Percentiles rank a stretch among this genome's conserved stretches.
These are phyloP conservation scores for Schrenkiella parvula DNA, from an alignment of 345 rosid genomes.

Conservation along the genomic window DNA sequence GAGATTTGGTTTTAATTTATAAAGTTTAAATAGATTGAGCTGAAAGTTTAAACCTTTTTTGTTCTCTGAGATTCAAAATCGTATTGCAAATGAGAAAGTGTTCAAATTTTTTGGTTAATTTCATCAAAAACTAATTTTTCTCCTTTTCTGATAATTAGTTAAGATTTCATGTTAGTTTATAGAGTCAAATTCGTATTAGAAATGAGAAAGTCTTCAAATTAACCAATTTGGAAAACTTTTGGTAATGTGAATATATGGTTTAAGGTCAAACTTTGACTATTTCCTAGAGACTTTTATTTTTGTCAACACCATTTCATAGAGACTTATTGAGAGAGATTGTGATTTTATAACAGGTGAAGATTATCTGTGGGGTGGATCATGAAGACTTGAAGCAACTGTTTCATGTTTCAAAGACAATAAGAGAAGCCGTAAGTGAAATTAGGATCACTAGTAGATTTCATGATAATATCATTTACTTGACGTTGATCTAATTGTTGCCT, in stretches of 20 bases:
- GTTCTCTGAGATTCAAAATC: neutral
- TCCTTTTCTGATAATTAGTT: neutral
- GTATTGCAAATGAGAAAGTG: neutral
- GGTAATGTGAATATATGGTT: no score
- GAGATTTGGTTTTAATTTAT: neutral
- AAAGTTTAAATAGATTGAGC: neutral
- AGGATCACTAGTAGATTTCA: neutral
- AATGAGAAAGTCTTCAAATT: no score
- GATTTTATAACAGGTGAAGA: conserved; percentile 48
- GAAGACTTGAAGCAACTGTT: conserved; percentile 71
- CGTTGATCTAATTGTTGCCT: neutral
- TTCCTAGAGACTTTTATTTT: neutral
- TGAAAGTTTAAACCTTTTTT: neutral
- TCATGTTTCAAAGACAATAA: conserved; percentile 58
- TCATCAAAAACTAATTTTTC: neutral
- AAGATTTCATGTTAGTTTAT: neutral
- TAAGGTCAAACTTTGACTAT: neutral
- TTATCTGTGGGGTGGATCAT: conserved; percentile 70
- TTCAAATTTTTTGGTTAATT: neutral
- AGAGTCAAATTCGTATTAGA: neutral
- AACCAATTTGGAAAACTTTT: neutral
- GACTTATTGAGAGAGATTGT: neutral
- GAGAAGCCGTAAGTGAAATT: conserved; percentile 62
- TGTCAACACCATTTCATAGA: neutral
- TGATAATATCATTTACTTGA: neutral